Base-by-base conservation (phyloP, 2,329 filamentous ascomycete genomes). In the Aspergillus persii region DNA sequence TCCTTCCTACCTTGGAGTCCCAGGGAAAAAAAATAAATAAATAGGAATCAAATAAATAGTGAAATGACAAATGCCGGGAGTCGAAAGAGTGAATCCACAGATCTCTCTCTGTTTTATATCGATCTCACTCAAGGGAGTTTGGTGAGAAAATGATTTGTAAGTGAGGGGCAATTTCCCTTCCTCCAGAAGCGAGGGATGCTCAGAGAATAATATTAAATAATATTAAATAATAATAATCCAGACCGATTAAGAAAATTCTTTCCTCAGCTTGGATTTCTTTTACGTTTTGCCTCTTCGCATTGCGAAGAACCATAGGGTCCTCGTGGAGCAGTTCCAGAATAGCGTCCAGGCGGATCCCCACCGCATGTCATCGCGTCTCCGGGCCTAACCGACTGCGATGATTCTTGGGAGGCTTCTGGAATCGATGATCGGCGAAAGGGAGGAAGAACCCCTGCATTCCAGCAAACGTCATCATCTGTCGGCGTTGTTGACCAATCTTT, bases 201-300 rank as follows among this genome's bases (percentile, higher is more conserved):
- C 44, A 23, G 44, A 27, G n/a, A 15, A 47, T 18, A 9, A 39
- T 26, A 9, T n/a, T 39, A 18, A 11, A 31, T 12, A 41, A 41
- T 41, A 15, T 1, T 4, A 41, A 41, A 41, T 15, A 41, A 41
- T 6, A 41, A 41, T 23, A 23, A 23, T 23, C 18, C 18, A 23
- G 18, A 12, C 41, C 29, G 50, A 44, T 23, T 53, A 54, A 61
- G 62, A 62, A 57, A n/a, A 7, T 18, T 46, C 48, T 56, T 56
- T 36, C 50, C 59, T 56, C 54, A 59, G 54, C 52, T 48, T 50
- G 53, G 46, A 58, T 69, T 70, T 69, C 62, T 68, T 66, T 72
- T 71, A 72, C 68, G 66, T 71, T 66, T 64, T 51, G 57, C 54
- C 44, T 56, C 58, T n/a, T 54, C 60, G 54, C 41, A 51, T 64